Evolutionary conservation across 805 yeast species (phyloP).

Genomic region (Starmerella cellae): DNA sequence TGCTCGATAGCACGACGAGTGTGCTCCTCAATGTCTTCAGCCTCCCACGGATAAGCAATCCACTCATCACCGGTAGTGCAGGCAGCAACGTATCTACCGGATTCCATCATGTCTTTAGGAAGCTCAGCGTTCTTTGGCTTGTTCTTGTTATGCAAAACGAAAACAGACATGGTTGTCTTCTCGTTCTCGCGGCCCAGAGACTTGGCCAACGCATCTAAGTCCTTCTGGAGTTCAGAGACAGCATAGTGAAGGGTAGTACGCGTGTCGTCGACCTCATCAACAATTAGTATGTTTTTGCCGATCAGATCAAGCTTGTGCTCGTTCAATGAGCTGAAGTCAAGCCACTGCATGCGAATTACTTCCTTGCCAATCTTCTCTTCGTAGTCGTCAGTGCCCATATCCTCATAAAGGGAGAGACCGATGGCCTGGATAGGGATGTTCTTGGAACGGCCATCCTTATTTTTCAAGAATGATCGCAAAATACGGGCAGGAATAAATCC

Average conservation of each 20-base stretch:
- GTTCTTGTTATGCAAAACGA: conserved; percentile 72
- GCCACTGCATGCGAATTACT: conserved; percentile 82
- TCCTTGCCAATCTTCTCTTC: conserved; percentile 59
- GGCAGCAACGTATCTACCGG: conserved; percentile 60
- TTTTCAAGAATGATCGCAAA: conserved; percentile 76
- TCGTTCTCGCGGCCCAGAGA: conserved; percentile 46
- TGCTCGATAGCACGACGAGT: conserved; percentile 51
- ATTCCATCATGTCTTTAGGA: conserved; percentile 47
- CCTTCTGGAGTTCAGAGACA: conserved; percentile 57
- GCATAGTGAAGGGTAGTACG: conserved; percentile 84
- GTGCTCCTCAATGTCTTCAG: conserved; percentile 65
- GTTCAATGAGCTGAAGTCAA: conserved; percentile 60
- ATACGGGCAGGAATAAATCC: conserved; percentile 97
- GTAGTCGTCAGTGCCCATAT: conserved; percentile 38
- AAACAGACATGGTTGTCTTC: conserved; percentile 55
- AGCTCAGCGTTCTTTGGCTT: conserved; percentile 69
- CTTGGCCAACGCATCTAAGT: conserved; percentile 46
- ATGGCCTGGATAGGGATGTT: conserved; percentile 91
- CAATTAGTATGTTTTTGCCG: conserved; percentile 69
- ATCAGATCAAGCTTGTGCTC: conserved; percentile 62
- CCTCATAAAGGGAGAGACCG: conserved; percentile 83
- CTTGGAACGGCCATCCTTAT: conserved; percentile 41
- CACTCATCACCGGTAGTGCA: conserved; percentile 62
- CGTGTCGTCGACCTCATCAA: conserved; percentile 86
- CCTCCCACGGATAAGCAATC: conserved; percentile 90